Evolutionary conservation across 805 yeast genomes (phyloP), one percentile per base, ranked within the genome.

Genomic region (Suhomyces kilbournensis): DNA sequence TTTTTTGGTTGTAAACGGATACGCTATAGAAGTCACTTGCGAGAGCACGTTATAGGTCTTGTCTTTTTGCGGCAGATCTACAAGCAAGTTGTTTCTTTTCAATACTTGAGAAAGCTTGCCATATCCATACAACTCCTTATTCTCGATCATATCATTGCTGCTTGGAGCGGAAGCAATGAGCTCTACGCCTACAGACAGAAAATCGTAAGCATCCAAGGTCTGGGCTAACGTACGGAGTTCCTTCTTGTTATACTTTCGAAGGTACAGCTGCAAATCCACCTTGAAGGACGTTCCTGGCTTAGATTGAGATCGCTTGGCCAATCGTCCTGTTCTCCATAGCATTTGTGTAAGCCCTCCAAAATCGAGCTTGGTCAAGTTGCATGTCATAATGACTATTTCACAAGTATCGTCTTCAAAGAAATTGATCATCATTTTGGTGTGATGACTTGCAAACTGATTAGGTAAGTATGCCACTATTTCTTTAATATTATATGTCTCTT

Each of bases 351-450:
- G 81, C 1, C 76, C 75, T 4, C 70, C 68, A 48, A 82, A 77
- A 63, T 86, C 92, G 0, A 76, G 61, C 34, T 65, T 64, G 0
- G 85, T 82, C 50, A 85, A 62, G 63, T 86, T 86, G 63, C 80
- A 77, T 1, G 90, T 81, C 64, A 85, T 80, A 22, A 86, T 68
- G 20, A 80, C 81, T 0, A 86, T 64, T 60, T 80, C 83, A 30
- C 77, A 64, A 0, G 76, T 65, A 15, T 68, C 70, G 55, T 80
- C 80, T 2, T 62, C 62, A 59, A 73, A 83, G 52, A 78, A 69
- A 59, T 85, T 85, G 12, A 86, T 68, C 75, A 86, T 82, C 78
- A 86, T 68, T 61, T 86, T 86, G 1, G 89, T 77, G 63, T 86
- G 93, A 63, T 86, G 91, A 3, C 68, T 66, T n/a, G 68, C 79